These are phyloP conservation scores for Colletotrichum nymphaeae DNA, from an alignment of 2,329 filamentous ascomycete genomes.

Conservation along the genomic window DNA sequence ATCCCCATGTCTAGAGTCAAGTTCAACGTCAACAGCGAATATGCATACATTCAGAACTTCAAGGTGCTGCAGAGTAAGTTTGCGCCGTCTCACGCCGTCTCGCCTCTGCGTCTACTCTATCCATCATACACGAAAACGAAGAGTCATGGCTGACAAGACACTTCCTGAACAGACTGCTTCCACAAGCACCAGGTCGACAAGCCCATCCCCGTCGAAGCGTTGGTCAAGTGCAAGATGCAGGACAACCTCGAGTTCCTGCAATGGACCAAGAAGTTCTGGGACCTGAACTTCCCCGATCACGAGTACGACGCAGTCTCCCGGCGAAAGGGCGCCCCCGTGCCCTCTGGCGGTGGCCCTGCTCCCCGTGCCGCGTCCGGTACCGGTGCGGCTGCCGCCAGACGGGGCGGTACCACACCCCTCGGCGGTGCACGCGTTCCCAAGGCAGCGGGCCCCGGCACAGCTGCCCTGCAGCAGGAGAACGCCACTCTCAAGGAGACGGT, in stretches of 20 bases:
- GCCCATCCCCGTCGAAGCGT: constrained; percentile 85
- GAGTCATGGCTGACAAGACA: constrained; percentile 9
- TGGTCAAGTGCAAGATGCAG: constrained; percentile 99
- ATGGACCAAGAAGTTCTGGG: constrained; percentile 97
- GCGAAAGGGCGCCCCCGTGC: constrained; percentile 79
- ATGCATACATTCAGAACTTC: constrained; percentile 98
- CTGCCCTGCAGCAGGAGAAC: constrained; percentile 87
- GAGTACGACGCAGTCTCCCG: constrained; percentile 93
- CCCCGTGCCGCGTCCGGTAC: constrained; percentile 61
- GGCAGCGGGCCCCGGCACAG: constrained; percentile 65
- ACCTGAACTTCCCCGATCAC: constrained; percentile 96
- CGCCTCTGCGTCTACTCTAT: not conserved
- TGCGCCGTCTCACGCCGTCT: not conserved
- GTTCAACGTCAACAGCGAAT: constrained; percentile 98
- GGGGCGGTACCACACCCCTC: constrained; percentile 72
- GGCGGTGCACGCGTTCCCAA: constrained; percentile 59
- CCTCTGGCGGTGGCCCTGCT: constrained; percentile 58
- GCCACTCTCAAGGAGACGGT: constrained; percentile 93
- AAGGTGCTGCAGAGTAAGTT: constrained; percentile 93
- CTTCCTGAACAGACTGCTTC: constrained; percentile 74
- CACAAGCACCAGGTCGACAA: constrained; percentile 89
- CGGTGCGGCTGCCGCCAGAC: constrained; percentile 62
- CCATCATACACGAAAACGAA: not conserved
- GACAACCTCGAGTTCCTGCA: constrained; percentile 99
- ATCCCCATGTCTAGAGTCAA: constrained; percentile 96